Evolutionary conservation across 208 protist species (phyloP).

Genomic region (Crithidia acanthocephali): DNA sequence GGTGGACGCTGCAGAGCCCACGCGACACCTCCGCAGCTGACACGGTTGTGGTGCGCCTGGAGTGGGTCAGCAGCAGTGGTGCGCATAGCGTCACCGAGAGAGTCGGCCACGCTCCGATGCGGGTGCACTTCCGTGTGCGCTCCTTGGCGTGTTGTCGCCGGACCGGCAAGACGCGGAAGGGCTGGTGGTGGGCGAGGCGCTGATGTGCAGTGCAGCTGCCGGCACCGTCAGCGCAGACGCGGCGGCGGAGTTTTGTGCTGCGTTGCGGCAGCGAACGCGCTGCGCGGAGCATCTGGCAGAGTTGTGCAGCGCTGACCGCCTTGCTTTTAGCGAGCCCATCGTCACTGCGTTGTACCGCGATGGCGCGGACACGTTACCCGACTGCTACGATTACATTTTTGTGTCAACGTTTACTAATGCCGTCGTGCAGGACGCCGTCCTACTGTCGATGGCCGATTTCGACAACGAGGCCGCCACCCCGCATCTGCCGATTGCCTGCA

Average conservation of each 20-base stretch:
- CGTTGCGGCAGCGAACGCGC: background rate
- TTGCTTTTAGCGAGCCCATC: constrained; percentile 7
- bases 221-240: constrained; percentile 3
- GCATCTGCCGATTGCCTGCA: constrained; percentile 23
- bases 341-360: constrained; percentile 18
- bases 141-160: constrained; percentile 19
- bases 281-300: background rate
- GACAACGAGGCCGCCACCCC: constrained; percentile 10
- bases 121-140: constrained; percentile 9
- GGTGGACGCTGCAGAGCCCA: constrained; percentile 6
- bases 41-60: constrained; percentile 5
- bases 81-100: background rate
- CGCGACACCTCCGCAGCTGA: constrained; percentile 4
- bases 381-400: constrained; percentile 33
- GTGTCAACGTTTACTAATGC: constrained; percentile 10
- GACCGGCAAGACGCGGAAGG: constrained; percentile 1
- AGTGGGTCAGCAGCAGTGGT: background rate
- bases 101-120: background rate
- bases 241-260: background rate
- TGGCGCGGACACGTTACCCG: background rate
- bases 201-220: constrained; percentile 16
- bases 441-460: constrained; percentile 6
- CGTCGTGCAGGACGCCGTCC: background rate
- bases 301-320: background rate
- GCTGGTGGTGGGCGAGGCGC: background rate